Conservation (phyloP, 1,284 basidiomycete genomes). For the Pseudozyma sp. region DNA sequence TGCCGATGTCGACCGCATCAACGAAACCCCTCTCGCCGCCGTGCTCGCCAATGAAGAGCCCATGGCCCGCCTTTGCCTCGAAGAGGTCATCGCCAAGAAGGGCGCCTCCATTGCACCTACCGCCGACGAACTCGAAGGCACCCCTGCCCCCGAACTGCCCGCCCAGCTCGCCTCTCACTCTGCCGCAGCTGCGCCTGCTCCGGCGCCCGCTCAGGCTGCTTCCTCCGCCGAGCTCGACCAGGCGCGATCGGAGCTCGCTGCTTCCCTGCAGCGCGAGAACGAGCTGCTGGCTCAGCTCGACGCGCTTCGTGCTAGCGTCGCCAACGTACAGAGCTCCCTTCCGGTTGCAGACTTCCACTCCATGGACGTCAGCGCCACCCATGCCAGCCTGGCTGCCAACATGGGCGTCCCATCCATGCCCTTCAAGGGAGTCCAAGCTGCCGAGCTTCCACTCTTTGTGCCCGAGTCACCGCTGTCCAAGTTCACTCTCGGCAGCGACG, state of each 20-base stretch:
- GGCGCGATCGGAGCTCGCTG: constrained; percentile 33
- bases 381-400: constrained; percentile 5
- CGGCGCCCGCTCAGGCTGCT: not conserved
- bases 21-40: constrained; percentile 32
- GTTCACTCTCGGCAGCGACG: constrained; percentile 21
- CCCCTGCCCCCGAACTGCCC: constrained; percentile 28
- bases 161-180: not conserved
- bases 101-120: constrained; percentile 59
- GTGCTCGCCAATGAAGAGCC: constrained; percentile 49
- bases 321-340: constrained; percentile 10
- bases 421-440: constrained; percentile 33
- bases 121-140: constrained; percentile 41
- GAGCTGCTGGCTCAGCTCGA: constrained; percentile 28
- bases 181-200: constrained; percentile 4
- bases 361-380: constrained; percentile 12
- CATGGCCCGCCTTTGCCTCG: constrained; percentile 47
- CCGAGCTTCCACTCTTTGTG: constrained; percentile 42
- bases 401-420: constrained; percentile 23
- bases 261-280: constrained; percentile 30
- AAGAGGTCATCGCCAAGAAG: constrained; percentile 54
- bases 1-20: constrained; percentile 31
- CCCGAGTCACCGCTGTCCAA: constrained; percentile 47
- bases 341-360: constrained; percentile 16
- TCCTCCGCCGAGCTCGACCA: constrained; percentile 41
- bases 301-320: constrained; percentile 27